Base-by-base conservation (phyloP, 1,284 basidiomycete genomes). In the Takashimella tepidaria region DNA sequence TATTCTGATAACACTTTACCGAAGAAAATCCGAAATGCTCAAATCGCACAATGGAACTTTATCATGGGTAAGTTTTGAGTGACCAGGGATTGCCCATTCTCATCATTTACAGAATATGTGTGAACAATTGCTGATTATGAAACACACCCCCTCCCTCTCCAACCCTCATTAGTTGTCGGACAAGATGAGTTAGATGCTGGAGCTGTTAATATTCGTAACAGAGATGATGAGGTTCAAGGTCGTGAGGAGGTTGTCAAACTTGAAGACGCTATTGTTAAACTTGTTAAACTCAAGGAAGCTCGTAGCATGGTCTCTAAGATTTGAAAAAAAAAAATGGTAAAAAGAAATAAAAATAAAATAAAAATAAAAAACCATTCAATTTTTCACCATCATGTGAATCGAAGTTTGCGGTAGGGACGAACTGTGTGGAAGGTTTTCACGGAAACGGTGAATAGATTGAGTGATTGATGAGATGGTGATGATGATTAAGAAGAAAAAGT, bases 11-110 rank as follows among this genome's bases (percentile, higher is more conserved):
- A 97, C 73, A 98, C 96, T 1, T 82, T 98, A 25, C 87, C 84
- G 60, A 98, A 98, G 83, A 98, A 98, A 82, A 91, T 98, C 67
- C 82, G 90, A 25, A 93, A 92, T 68, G 90, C 87, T 25, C 89
- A 93, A 75, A 84, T 92, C 61, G 86, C 89, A 24, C 91, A 93
- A 72, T 96, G 96, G 79, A 98, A 97, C 79, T 98, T 97, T 73
- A 91, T 98, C 65, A 82, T 98, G 60, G 92, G 91, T 92, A 59
- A 58, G 86, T 55, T 40, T n/a, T 55, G n/a, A 46, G 21, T 1
- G 31, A 27, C n/a, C 26, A 16, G 16, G 22, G 20, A 23, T n/a
- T 23, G 25, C 50, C 52, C 45, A 56, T 43, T 20, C 45, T 40
- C 21, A 13, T 12, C 16, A 19, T 49, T 37, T 16, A 8, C 31